A percentile compares a stretch with the other conserved stretches of the same genome.
phyloP scores from a whole-genome alignment of 2,329 filamentous ascomycete species.

The Verticillium dahliae region DNA sequence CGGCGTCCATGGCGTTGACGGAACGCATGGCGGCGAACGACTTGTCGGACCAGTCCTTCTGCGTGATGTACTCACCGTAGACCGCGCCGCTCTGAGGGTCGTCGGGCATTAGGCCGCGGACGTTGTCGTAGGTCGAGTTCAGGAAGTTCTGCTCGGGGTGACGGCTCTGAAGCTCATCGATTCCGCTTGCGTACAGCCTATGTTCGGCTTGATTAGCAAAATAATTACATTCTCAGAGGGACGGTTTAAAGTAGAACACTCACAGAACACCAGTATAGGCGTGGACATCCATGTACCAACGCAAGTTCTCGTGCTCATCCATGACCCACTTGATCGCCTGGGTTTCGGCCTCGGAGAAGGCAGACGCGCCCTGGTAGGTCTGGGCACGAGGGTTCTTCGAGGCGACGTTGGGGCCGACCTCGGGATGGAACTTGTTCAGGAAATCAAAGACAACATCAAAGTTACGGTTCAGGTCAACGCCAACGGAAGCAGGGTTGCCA shows the following conservation, averaged over 20 bases:
- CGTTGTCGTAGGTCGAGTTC: conserved; percentile 44
- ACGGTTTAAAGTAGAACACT: background rate
- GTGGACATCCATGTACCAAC: conserved; percentile 55
- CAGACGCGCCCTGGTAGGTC: conserved; percentile 41
- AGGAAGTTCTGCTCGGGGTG: conserved; percentile 42
- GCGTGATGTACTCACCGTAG: conserved; percentile 39
- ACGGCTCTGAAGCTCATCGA: conserved; percentile 43
- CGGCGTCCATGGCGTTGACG: conserved; percentile 29
- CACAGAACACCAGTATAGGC: conserved; percentile 33
- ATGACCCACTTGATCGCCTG: conserved; percentile 46
- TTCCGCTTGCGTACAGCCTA: conserved; percentile 51
- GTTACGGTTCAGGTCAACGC: conserved; percentile 50
- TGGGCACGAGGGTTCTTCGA: conserved; percentile 36
- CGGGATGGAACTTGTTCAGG: conserved; percentile 31
- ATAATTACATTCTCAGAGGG: background rate
- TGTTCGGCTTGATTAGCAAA: conserved; percentile 13
- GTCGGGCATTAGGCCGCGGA: conserved; percentile 38
- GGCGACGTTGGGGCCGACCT: conserved; percentile 30
- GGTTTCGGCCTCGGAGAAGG: conserved; percentile 51
- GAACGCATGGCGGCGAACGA: conserved; percentile 25
- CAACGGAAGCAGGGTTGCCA: conserved; percentile 24
- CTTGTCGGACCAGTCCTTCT: conserved; percentile 26
- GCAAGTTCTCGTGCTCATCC: conserved; percentile 39
- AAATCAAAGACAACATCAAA: conserved; percentile 54
- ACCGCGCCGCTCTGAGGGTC: conserved; percentile 18